Conservation (phyloP, 257 asterid genomes). For the Solanum appendiculatum region DNA sequence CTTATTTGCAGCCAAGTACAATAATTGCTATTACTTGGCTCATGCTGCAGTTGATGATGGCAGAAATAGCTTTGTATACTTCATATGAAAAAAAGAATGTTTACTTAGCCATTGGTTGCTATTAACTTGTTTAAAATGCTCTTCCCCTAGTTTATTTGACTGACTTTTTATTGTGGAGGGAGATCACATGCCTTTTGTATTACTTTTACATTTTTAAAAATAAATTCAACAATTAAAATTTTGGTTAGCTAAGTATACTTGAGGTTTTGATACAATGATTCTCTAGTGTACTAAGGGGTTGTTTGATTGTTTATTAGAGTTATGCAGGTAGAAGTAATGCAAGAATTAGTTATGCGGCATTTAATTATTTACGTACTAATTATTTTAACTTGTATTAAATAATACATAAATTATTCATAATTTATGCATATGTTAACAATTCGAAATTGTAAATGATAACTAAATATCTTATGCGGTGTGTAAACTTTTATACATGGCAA, state of each 20-base stretch:
- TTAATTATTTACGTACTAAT: background rate
- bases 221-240: background rate
- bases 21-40: background rate
- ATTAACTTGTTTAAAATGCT: background rate
- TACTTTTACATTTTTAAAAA: background rate
- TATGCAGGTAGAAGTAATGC: background rate
- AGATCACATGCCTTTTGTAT: background rate
- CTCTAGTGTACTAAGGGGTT: background rate
- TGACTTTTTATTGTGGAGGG: background rate
- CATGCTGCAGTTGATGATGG: background rate
- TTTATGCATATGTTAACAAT: background rate
- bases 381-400: no score
- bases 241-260: background rate
- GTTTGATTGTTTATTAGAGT: background rate
- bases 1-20: background rate
- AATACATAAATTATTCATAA: background rate
- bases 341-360: background rate
- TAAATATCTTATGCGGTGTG: no score
- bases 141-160: background rate
- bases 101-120: background rate
- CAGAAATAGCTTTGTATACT: background rate
- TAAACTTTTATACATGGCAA: no score
- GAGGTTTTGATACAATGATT: background rate
- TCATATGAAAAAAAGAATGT: background rate
- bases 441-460: background rate